Evolutionary conservation across 352 stramenopile genomes (phyloP), one percentile per base, ranked within the genome.

Genomic region (Globisporangium recalcitrans): DNA sequence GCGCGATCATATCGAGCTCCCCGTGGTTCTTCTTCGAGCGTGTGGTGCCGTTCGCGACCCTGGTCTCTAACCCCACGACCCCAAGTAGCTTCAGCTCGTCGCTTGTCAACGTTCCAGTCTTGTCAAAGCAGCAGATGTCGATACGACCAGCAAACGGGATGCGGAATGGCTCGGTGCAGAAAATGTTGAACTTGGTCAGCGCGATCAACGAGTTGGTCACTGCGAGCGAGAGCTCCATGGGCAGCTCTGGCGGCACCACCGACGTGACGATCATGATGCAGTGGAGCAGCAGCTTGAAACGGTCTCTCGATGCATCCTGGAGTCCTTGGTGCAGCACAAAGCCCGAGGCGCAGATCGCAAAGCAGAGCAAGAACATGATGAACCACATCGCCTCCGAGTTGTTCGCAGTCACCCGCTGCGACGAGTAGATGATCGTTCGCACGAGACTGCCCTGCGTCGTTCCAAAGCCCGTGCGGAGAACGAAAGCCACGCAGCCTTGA

Each of bases 191-290:
- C 66, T 95, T 95, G 13, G 87, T 85, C 32, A 98, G 75, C 57
- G 86, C 76, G 13, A 87, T 67, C 19, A 98, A 77, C 60, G 87
- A 97, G 58, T 93, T 97, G 10, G 93, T 98, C n/a, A 98, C 93
- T 4, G 93, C 93, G 32, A 98, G 73, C 52, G 77, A 90, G 24
- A 98, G 71, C 71, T 98, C 90, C 90, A 98, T 97, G 2, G 96
- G 96, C 52, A 98, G 77, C 71, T 98, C 94, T 0, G 93, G 96
- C 4, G 96, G 96, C 9, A 98, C 93, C 2, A 98, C 96, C 3
- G 82, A 96, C 11, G 96, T 98, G 40, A 98, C 79, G 66, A 98
- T 98, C 68, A 98, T 98, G 38, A 98, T 84, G 42, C 95, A 97
- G 71, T 98, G 92, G 16, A 98, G 75, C 29, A 95, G 53, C 0